Evolutionary conservation across 106 monocot species (phyloP).

Genomic region (Vanilla planifolia): DNA sequence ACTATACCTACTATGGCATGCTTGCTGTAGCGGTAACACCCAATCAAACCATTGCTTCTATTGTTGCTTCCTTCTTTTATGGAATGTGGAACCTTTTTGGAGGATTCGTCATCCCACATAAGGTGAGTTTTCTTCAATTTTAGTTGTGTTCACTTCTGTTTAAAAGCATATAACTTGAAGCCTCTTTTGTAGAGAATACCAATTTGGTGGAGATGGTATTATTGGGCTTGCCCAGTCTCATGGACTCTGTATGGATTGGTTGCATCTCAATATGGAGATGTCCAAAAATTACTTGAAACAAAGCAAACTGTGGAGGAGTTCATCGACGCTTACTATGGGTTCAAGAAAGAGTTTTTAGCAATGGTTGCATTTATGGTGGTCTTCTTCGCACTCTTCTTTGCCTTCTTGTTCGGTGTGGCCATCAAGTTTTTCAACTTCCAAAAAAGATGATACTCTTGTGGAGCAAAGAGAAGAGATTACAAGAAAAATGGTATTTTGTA

Average conservation of each 20-base stretch:
- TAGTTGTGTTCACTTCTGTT: neutral
- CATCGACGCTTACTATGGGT: constrained; percentile 8
- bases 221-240: constrained; percentile 20
- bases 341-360: constrained; percentile 11
- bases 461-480: too few species aligned
- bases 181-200: constrained; percentile 17
- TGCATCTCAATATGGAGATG: constrained; percentile 19
- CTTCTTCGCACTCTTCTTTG: constrained; percentile 11
- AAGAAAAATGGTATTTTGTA: too few species aligned
- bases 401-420: constrained; percentile 6
- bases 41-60: constrained; percentile 28
- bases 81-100: constrained; percentile 50
- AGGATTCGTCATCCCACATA: constrained; percentile 28
- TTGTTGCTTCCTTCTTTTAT: constrained; percentile 39
- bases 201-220: constrained; percentile 27
- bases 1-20: constrained; percentile 50
- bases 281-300: neutral
- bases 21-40: constrained; percentile 43
- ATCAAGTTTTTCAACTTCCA: constrained; percentile 16
- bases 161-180: neutral
- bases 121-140: constrained; percentile 18
- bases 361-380: constrained; percentile 2
- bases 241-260: constrained; percentile 17
- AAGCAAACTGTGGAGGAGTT: constrained; percentile 7
- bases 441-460: constrained; percentile 14